Base-by-base conservation (phyloP, 116 monocot species). In the Zostera marina region DNA sequence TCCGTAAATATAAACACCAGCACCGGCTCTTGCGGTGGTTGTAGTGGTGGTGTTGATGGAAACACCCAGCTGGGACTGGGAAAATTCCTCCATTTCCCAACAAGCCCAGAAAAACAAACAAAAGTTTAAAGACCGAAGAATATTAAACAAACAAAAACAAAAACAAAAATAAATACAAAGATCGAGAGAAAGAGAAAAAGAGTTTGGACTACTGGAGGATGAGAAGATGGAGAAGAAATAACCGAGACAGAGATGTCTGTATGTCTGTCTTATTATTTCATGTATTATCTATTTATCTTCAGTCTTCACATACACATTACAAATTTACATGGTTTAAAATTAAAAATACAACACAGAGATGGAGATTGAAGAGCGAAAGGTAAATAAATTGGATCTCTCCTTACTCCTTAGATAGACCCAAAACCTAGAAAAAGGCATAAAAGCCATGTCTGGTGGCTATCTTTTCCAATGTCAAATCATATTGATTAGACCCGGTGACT, bases 381-480 rank as follows among this genome's bases (percentile, higher is more conserved):
- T 16, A 7, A 54, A 42, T 46, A 57, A 51, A 67, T 57, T 58
- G 41, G 48, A 49, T 45, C 40, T 25, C n/a, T n/a, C n/a, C n/a
- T n/a, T n/a, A n/a, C n/a, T n/a, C 38, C 47, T 16, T 24, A 59
- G 48, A 68, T 53, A 26, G 68, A 61, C 68, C 52, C 59, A 61
- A 60, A 61, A 22, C 51, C 60, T 60, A 51, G 68, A 68, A 61
- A 68, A 61, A 68, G 60, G 41, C 9, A 53, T 51, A 53, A 61
- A 68, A 54, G 68, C 60, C 41, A 44, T 52, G 68, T 51, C 68
- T 43, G 60, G 52, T 68, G 41, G 60, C 60, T 68, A 60, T 68
- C 68, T 68, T 68, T 58, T 68, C 68, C 53, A 41, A 68, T 23
- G 60, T 68, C 68, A 60, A 60, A 68, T 68, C 68, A 52, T 49